Evolutionary conservation across 2,329 filamentous ascomycete genomes (phyloP).

Genomic region (Periconia digitata): DNA sequence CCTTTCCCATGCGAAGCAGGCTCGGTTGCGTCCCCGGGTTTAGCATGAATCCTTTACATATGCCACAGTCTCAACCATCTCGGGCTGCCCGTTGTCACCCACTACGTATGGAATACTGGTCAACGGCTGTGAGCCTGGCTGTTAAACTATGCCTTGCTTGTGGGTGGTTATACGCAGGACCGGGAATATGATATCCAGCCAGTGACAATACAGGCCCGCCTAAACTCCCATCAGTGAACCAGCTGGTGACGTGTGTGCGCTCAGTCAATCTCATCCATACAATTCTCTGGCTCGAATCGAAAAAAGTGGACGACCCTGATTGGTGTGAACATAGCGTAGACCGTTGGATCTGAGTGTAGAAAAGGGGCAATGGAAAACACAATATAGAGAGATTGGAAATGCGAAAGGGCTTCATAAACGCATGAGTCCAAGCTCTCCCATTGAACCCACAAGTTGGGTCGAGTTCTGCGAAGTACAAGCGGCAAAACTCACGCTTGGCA

Average conservation of each 20-base stretch:
- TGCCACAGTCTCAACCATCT: neutral
- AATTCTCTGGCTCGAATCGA: neutral
- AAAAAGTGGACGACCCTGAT: neutral
- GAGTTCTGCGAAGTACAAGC: neutral
- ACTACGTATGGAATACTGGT: neutral
- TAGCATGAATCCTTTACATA: neutral
- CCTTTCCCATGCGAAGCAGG: neutral
- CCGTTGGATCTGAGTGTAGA: too few species aligned
- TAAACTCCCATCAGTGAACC: neutral
- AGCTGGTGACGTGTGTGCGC: neutral
- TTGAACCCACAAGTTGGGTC: neutral
- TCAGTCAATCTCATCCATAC: neutral
- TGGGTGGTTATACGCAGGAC: neutral
- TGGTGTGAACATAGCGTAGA: neutral
- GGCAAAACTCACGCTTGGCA: neutral
- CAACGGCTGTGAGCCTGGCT: too few species aligned
- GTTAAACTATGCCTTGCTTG: neutral
- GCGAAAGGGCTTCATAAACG: neutral
- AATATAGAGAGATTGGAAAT: neutral
- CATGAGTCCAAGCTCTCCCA: neutral
- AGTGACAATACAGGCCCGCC: neutral
- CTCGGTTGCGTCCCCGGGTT: neutral
- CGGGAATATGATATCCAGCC: neutral
- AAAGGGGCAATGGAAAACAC: neutral
- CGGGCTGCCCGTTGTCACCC: neutral